These are phyloP conservation scores for Podospora pseudopauciseta DNA, from an alignment of 495 filamentous ascomycete species.

Conservation along the genomic window DNA sequence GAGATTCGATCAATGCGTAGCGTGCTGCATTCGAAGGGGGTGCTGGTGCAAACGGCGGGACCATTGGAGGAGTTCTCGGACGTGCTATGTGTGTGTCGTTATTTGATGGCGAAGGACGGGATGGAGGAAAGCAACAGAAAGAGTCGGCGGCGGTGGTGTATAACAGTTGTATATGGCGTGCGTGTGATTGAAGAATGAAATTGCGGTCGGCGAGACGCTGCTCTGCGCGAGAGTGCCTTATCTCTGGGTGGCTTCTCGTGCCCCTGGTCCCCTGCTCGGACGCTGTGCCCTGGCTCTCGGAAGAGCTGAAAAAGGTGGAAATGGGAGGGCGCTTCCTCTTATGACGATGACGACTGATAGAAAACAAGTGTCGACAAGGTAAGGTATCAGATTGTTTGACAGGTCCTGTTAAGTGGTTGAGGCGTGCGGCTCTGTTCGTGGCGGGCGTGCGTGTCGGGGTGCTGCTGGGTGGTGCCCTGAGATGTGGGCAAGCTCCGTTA, in stretches of 20 bases:
- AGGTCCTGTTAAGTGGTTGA: not conserved
- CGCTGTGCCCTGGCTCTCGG: slow-evolving; percentile 2
- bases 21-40: slow-evolving; percentile 9
- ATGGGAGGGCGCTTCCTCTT: too few species aligned
- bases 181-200: slow-evolving; percentile 12
- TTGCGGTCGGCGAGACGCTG: slow-evolving; percentile 13
- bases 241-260: slow-evolving; percentile 6
- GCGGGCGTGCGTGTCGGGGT: too few species aligned
- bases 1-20: slow-evolving; percentile 9
- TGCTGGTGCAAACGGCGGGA: slow-evolving; percentile 12
- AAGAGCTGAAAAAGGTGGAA: not conserved
- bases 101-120: not conserved
- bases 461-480: too few species aligned
- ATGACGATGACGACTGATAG: too few species aligned
- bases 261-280: slow-evolving; percentile 3
- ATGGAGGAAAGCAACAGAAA: not conserved
- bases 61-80: slow-evolving; percentile 14
- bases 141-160: not conserved
- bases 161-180: slow-evolving; percentile 4
- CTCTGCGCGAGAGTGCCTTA: slow-evolving; percentile 9
- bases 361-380: not conserved
- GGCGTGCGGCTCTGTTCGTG: not conserved
- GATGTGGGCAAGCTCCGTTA: not conserved
- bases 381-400: not conserved
- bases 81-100: not conserved